Evolutionary conservation across 225 moss, liverwort and hornwort species (phyloP), one percentile per base, ranked within the genome.

Genomic region (Physcomitrium patens): DNA sequence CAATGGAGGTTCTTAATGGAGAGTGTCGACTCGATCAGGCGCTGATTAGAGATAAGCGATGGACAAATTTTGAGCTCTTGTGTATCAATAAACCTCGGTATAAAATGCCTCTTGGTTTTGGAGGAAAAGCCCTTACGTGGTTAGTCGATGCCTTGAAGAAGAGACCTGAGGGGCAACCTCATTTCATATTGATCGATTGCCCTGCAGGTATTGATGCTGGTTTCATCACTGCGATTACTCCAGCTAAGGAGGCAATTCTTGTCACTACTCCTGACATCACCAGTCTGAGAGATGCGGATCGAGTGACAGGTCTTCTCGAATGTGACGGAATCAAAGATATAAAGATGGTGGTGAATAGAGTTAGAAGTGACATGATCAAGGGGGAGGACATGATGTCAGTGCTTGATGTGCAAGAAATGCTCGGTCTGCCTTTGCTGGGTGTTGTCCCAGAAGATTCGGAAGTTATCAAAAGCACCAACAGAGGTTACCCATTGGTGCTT

Each of bases 381-480:
- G 96, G 96, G 56, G 96, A 97, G 80, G 96, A 97, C 55, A 97
- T 97, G 96, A 97, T 97, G 96, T 97, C 96, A 3, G 96, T 97
- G 27, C 80, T 97, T 16, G 96, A 97, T 72, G 96, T 97, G 75
- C 96, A 97, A 79, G 96, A 97, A 80, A 97, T 97, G 96, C 78
- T 97, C 15, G 96, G 96, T 50, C 84, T 97, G 70, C 96, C 96
- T 13, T 78, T 97, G 63, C 87, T 97, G 0, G 96, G 96, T 16
- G 96, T 97, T 24, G 87, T 97, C 43, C 96, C 96, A 0, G 96
- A 97, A 70, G 96, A 97, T 76, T 92, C 96, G 28, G 96, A 97
- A 71, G 94, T 97, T 24, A 97, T 97, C 89, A 97, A 97, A 74
- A 94, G 94, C 68, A 97, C 96, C 66, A 97, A 97, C 41, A 77